Evolutionary conservation across 257 asterid species (phyloP).

Genomic region (Petrea volubilis): DNA sequence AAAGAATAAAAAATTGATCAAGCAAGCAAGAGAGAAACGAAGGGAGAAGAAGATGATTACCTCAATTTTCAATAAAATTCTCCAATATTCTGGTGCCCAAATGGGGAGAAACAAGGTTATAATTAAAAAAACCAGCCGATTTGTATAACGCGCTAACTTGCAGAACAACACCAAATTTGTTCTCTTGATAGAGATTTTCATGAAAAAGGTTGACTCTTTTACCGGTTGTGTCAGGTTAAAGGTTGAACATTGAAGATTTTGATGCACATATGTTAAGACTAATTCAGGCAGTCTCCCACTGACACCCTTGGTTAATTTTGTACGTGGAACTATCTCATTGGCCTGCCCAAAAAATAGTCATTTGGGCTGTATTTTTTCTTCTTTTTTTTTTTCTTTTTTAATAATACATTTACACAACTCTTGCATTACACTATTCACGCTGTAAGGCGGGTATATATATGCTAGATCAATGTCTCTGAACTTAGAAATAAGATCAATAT

Average conservation of each 20-base stretch:
- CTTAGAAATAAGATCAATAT: too few relatives aligned
- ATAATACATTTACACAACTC: too few relatives aligned
- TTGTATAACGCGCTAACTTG: conserved; percentile 5
- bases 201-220: conserved; percentile 8
- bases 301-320: background rate
- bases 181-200: conserved; percentile 9
- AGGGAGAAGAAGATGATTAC: conserved; percentile 19
- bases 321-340: conserved; percentile 28
- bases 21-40: background rate
- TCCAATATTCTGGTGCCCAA: background rate
- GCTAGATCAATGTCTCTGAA: too few relatives aligned
- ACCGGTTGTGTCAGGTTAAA: conserved; percentile 14
- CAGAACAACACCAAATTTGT: background rate
- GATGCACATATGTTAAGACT: conserved; percentile 15
- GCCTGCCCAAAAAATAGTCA: conserved; percentile 8
- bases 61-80: conserved; percentile 10
- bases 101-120: background rate
- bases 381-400: background rate
- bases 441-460: too few relatives aligned
- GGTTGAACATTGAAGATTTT: conserved; percentile 5
- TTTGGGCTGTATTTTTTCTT: conserved; percentile 13
- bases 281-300: conserved; percentile 20
- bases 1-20: background rate
- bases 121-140: background rate
- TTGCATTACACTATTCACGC: too few relatives aligned